Evolutionary conservation across 192 early-diverging fungal species (phyloP).

Genomic region (Oehlia diaphana): DNA sequence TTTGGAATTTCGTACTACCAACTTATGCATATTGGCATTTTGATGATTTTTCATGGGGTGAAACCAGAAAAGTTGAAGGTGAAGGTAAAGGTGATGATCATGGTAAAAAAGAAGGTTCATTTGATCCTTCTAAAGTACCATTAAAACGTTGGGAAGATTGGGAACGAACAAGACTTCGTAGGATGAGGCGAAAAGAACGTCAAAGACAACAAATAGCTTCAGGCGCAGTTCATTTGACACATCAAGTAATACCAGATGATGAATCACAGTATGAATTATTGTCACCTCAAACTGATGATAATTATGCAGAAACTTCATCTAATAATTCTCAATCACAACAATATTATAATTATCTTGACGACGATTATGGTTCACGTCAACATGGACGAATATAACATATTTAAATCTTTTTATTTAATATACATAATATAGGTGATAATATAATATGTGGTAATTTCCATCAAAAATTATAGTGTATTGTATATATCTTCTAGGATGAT

Average conservation of each 20-base stretch:
- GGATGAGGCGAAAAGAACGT: slow-evolving; percentile 61
- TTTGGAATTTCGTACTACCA: slow-evolving; percentile 94
- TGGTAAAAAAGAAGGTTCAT: slow-evolving; percentile 71
- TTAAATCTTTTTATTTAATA: no score
- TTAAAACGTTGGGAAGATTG: slow-evolving; percentile 49
- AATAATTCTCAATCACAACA: neutral
- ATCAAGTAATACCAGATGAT: neutral
- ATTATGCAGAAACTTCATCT: neutral
- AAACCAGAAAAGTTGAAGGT: slow-evolving; percentile 72
- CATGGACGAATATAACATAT: no score
- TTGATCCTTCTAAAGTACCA: slow-evolving; percentile 77
- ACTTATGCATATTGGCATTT: slow-evolving; percentile 92
- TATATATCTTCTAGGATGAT: no score
- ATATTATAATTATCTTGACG: neutral
- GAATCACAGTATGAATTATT: no score
- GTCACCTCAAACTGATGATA: neutral
- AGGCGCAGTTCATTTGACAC: neutral
- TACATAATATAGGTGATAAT: no score
- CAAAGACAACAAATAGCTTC: slow-evolving; percentile 35
- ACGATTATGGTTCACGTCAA: no score
- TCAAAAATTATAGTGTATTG: no score
- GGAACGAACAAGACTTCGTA: slow-evolving; percentile 75
- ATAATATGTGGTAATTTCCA: no score
- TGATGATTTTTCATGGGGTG: slow-evolving; percentile 89
- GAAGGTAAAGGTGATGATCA: slow-evolving; percentile 77